Evolutionary conservation across 2,329 filamentous ascomycete genomes (phyloP).

Genomic region (Fonsecaea pedrosoi): DNA sequence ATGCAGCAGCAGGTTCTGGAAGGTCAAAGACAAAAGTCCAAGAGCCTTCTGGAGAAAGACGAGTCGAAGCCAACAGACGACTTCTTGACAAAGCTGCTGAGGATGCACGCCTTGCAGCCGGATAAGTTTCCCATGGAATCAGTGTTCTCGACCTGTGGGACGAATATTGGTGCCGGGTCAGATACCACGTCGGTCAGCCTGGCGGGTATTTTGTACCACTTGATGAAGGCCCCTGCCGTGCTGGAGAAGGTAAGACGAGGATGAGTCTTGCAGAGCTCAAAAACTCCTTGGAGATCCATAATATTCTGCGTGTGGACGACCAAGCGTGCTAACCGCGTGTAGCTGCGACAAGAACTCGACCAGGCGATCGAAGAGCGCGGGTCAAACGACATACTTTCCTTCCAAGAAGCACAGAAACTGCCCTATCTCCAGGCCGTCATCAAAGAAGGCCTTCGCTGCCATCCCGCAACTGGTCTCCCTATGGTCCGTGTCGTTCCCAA

Average conservation of each 20-base stretch:
- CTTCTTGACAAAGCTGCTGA: conserved; percentile 53
- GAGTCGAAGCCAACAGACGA: conserved; percentile 42
- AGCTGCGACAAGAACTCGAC: conserved; percentile 36
- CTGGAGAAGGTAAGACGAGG: conserved; percentile 27
- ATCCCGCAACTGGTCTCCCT: conserved; percentile 74
- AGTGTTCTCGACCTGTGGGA: conserved; percentile 24
- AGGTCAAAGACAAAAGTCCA: conserved; percentile 34
- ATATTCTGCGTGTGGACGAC: neutral
- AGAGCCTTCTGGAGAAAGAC: conserved; percentile 31
- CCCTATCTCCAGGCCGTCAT: conserved; percentile 78
- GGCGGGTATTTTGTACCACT: conserved; percentile 73
- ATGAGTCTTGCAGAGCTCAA: neutral
- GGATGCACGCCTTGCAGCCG: conserved; percentile 39
- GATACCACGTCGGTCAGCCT: conserved; percentile 81
- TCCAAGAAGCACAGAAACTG: conserved; percentile 68
- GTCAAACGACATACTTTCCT: conserved; percentile 52
- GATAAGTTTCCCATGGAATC: conserved; percentile 46
- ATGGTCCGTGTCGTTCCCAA: conserved; percentile 70
- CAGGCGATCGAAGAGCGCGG: conserved; percentile 42
- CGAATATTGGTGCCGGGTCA: conserved; percentile 65
- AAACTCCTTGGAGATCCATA: neutral
- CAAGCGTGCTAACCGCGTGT: conserved; percentile 6
- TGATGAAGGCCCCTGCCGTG: conserved; percentile 66
- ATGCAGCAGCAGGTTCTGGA: conserved; percentile 44
- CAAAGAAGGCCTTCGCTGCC: conserved; percentile 77